Evolutionary conservation across 768 basidiomycete species (phyloP).

Genomic region (Pleurotus tuoliensis): DNA sequence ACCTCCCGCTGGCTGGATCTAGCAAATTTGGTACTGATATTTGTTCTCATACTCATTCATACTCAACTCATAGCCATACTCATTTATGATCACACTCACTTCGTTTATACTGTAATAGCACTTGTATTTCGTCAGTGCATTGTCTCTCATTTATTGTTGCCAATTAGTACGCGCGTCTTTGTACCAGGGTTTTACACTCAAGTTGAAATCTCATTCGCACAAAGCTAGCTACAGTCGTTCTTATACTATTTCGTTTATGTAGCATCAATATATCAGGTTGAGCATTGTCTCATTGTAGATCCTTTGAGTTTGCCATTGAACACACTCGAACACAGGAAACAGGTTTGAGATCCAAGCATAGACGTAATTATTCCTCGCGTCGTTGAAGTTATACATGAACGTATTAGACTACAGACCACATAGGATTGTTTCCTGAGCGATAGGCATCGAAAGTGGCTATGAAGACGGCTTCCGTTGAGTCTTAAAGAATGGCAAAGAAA

Average conservation of each 20-base stretch:
- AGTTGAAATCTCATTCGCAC: too few species aligned
- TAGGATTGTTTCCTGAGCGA: slow-evolving; percentile 1
- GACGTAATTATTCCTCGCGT: slow-evolving; percentile 12
- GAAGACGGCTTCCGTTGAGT: slow-evolving; percentile 5
- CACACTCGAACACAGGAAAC: too few species aligned
- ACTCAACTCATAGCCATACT: too few species aligned
- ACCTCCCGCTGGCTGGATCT: slow-evolving; percentile 49
- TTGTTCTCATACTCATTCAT: too few species aligned
- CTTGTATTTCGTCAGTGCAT: neutral
- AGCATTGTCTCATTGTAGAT: neutral
- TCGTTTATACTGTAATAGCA: neutral
- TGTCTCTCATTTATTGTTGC: too few species aligned
- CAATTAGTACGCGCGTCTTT: too few species aligned
- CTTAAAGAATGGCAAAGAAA: slow-evolving; percentile 11
- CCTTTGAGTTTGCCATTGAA: neutral
- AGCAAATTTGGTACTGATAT: slow-evolving; percentile 2
- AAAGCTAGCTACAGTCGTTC: too few species aligned
- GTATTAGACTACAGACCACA: slow-evolving; percentile 3
- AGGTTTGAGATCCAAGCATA: slow-evolving; percentile 5
- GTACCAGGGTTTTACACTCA: too few species aligned
- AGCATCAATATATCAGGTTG: neutral
- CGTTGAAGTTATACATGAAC: slow-evolving; percentile 11
- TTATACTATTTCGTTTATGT: neutral
- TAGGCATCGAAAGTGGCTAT: neutral
- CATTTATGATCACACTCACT: neutral